Evolutionary conservation across 345 rosid genomes (phyloP), one percentile per base, ranked within the genome.

Genomic region (Euphorbia tirucalli): DNA sequence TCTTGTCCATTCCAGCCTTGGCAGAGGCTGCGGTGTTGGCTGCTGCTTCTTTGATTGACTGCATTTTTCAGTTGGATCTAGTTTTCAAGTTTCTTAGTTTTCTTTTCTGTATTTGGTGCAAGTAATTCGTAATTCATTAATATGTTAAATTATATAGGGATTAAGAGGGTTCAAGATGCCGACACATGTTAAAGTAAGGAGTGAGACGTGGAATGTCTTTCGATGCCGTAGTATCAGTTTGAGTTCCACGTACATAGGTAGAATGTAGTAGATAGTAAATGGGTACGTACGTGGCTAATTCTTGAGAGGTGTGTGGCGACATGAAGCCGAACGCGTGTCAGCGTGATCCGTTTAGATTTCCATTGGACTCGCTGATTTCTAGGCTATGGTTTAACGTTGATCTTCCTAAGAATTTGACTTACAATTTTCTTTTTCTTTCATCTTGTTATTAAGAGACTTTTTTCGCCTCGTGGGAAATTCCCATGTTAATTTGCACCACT

Each of bases 21-120:
- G 99, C 91, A 5, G 97, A 89, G 82, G 99, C 98, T 19, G 87
- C 87, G 4, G 80, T 13, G 79, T 94, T 87, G 55, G 90, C 74
- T 22, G 84, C 92, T 14, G 85, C 74, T 81, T 92, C 93, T 78
- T 85, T 92, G 57, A 71, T 27, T 1, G 89, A 21, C 72, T 87
- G 81, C 87, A 87, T 87, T 56, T 69, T 43, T 65, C 39, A 35
- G 6, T 64, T 43, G 27, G 5, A 22, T 27, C n/a, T 3, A 27
- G 35, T 8, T 19, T 18, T 16, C 6, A 50, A 19, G n/a, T n/a
- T n/a, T 18, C 22, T 50, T 50, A n/a, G 11, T 55, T 21, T n/a
- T 21, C 59, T 55, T 44, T 6, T 44, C n/a, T n/a, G 3, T 35
- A 35, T 35, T 35, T n/a, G n/a, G 39, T 35, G 3, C 39, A 7